Evolutionary conservation across 1,284 basidiomycete species (phyloP).

Genomic region (Ceratobasidium sp.): DNA sequence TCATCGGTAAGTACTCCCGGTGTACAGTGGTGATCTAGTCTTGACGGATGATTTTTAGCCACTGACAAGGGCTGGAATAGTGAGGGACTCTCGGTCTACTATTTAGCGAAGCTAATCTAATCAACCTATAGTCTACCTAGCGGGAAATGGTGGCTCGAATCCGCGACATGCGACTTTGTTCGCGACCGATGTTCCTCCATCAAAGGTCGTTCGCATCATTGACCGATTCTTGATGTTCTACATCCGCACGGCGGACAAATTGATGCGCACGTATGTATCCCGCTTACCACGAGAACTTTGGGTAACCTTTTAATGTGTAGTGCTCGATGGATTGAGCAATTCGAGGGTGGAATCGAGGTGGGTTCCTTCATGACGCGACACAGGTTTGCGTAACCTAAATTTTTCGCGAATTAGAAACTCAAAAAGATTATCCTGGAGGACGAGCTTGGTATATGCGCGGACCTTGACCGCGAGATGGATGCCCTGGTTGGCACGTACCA

Average conservation of each 20-base stretch:
- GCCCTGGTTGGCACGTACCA: conserved; percentile 74
- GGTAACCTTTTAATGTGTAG: conserved; percentile 53
- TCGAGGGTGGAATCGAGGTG: conserved; percentile 78
- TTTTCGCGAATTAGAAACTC: conserved; percentile 62
- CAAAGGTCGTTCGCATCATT: conserved; percentile 73
- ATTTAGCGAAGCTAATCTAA: not conserved
- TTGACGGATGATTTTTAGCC: conserved; percentile 61
- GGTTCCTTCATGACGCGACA: conserved; percentile 17
- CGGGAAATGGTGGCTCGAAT: conserved; percentile 80
- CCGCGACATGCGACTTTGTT: conserved; percentile 71
- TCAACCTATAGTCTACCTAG: conserved; percentile 69
- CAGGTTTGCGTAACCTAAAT: not conserved
- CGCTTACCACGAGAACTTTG: not conserved
- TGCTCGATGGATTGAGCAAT: conserved; percentile 79
- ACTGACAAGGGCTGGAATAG: conserved; percentile 83
- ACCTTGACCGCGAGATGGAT: conserved; percentile 80
- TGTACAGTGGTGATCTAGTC: too few relatives aligned
- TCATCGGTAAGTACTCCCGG: conserved; percentile 63
- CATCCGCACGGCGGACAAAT: conserved; percentile 77
- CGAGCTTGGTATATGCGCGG: conserved; percentile 78
- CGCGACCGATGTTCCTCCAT: conserved; percentile 70
- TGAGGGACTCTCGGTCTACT: conserved; percentile 53
- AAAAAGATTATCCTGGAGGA: conserved; percentile 79
- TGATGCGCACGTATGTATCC: conserved; percentile 55
- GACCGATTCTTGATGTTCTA: conserved; percentile 82